Conservation (phyloP, 2,329 filamentous ascomycete species). For the Apiospora arundinis region DNA sequence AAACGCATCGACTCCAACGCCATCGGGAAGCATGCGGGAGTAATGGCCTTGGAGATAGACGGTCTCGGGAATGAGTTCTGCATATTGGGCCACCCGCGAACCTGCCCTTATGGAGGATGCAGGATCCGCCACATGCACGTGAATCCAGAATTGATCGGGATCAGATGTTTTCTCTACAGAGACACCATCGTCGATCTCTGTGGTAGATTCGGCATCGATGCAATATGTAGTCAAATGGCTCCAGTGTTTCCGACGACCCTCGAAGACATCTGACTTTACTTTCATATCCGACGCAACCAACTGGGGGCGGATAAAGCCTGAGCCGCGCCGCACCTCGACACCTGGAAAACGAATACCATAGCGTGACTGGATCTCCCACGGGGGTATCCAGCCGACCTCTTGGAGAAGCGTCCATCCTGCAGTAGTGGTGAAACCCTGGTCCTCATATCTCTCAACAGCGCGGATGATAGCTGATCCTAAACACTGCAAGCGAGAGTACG, state of each 20-base stretch:
- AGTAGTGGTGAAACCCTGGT: slow-evolving; percentile 51
- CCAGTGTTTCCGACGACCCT: slow-evolving; percentile 64
- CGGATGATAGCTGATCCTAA: slow-evolving; percentile 70
- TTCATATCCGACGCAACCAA: slow-evolving; percentile 40
- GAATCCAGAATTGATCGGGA: slow-evolving; percentile 71
- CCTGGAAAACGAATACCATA: slow-evolving; percentile 65
- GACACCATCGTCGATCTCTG: slow-evolving; percentile 80
- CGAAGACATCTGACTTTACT: slow-evolving; percentile 51
- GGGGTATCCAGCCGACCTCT: slow-evolving; percentile 73
- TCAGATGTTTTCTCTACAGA: slow-evolving; percentile 68
- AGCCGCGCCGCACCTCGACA: slow-evolving; percentile 49
- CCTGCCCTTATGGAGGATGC: slow-evolving; percentile 70
- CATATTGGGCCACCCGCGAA: slow-evolving; percentile 63
- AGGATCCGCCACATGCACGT: slow-evolving; percentile 80
- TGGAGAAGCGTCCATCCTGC: slow-evolving; percentile 73
- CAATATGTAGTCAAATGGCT: slow-evolving; percentile 68
- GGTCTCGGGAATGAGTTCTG: slow-evolving; percentile 65
- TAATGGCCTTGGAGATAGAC: slow-evolving; percentile 65
- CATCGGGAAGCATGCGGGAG: slow-evolving; percentile 63
- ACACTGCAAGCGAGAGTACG: slow-evolving; percentile 60
- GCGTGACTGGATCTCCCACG: slow-evolving; percentile 72
- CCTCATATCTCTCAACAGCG: slow-evolving; percentile 64
- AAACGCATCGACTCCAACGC: slow-evolving; percentile 54
- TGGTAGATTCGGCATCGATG: slow-evolving; percentile 71
- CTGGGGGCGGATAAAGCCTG: slow-evolving; percentile 48